These are phyloP conservation scores for Neoarthrinium moseri DNA, from an alignment of 2,329 filamentous ascomycete genomes.

Conservation along the genomic window DNA sequence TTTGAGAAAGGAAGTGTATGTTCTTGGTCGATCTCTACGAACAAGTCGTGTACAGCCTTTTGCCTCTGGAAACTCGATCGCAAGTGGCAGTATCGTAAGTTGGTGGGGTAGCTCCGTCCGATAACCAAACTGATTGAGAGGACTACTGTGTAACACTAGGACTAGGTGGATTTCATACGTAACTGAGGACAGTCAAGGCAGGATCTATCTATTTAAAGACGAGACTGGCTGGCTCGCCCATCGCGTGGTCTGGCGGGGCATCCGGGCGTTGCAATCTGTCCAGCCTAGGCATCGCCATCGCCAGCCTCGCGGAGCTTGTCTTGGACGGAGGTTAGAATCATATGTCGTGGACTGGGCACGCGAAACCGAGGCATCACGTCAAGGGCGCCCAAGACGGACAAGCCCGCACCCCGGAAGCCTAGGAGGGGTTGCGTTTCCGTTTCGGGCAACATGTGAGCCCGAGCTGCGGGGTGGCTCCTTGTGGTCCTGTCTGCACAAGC, in stretches of 20 bases:
- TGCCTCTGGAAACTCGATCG: not conserved
- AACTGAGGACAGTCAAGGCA: no score
- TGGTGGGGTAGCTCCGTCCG: not conserved
- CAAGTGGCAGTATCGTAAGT: not conserved
- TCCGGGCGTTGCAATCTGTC: no score
- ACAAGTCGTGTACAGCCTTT: not conserved
- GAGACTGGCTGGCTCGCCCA: no score
- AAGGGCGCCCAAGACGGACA: no score
- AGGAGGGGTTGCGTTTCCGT: not conserved
- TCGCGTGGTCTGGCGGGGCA: no score
- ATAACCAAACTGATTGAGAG: not conserved
- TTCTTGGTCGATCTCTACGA: not conserved
- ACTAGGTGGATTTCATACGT: not conserved
- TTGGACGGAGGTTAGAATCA: not conserved
- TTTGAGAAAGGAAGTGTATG: not conserved
- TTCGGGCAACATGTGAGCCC: not conserved
- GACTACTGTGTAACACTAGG: not conserved
- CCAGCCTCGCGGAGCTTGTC: not conserved
- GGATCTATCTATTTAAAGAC: no score
- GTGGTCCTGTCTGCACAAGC: no score
- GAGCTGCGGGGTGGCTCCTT: not conserved
- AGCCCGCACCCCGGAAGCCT: not conserved
- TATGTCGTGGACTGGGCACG: not conserved
- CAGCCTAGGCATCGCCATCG: not conserved
- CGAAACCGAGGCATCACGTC: conserved; percentile 9